phyloP scores from a whole-genome alignment of 2,329 filamentous ascomycete genomes.

The Herpotrichia juniperi region DNA sequence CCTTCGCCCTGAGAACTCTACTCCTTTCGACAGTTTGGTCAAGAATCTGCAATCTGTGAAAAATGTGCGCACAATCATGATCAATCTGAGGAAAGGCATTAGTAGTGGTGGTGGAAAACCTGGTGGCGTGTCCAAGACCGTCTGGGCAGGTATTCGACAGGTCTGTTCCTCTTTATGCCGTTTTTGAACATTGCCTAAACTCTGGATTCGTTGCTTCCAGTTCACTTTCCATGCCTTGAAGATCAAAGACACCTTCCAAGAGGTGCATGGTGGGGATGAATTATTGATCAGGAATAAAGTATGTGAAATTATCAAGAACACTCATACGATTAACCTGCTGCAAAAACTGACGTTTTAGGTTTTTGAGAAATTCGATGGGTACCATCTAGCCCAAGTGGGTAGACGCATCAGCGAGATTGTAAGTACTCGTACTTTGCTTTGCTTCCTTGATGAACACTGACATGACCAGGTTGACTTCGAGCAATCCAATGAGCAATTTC shows the following conservation, averaged over 20 bases:
- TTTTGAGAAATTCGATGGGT: slow-evolving; percentile 64
- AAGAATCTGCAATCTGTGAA: slow-evolving; percentile 72
- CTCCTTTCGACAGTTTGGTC: slow-evolving; percentile 60
- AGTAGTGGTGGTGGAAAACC: slow-evolving; percentile 53
- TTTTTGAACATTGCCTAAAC: neutral
- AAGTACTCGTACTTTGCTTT: neutral
- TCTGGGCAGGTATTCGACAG: slow-evolving; percentile 73
- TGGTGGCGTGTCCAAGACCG: slow-evolving; percentile 66
- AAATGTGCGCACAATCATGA: slow-evolving; percentile 73
- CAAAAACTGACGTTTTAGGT: slow-evolving; percentile 49
- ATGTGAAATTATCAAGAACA: slow-evolving; percentile 9
- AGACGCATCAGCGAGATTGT: slow-evolving; percentile 72
- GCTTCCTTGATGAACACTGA: slow-evolving; percentile 2
- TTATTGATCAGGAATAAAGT: slow-evolving; percentile 63
- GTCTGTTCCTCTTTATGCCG: slow-evolving; percentile 36
- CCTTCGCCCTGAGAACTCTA: slow-evolving; percentile 69
- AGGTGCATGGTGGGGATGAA: slow-evolving; percentile 60
- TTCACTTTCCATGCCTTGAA: slow-evolving; percentile 76
- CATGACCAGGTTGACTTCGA: slow-evolving; percentile 73
- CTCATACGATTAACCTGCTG: neutral
- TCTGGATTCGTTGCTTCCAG: slow-evolving; percentile 33
- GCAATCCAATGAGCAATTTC: slow-evolving; percentile 71
- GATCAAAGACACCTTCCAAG: slow-evolving; percentile 68
- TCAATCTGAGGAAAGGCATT: slow-evolving; percentile 77
- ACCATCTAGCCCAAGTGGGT: slow-evolving; percentile 69